Evolutionary conservation across 352 stramenopile genomes (phyloP).

Genomic region (Phytophthora tubulina): DNA sequence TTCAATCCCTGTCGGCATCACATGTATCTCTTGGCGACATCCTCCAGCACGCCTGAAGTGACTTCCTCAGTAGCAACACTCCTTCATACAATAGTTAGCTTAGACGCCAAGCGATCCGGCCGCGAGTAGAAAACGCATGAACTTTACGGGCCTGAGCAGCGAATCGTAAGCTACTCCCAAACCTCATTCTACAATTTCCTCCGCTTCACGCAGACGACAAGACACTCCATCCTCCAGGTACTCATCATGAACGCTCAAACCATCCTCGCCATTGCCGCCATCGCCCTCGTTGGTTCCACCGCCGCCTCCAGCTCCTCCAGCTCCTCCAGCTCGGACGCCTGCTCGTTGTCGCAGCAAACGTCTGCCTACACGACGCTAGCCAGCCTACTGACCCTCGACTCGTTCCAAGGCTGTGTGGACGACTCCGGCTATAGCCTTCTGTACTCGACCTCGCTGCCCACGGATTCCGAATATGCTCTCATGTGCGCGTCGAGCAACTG

Average conservation of each 20-base stretch:
- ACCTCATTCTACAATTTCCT: conserved; percentile 6
- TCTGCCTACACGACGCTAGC: conserved; percentile 37
- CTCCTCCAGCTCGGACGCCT: not conserved
- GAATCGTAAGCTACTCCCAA: not conserved
- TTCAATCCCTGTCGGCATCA: no score
- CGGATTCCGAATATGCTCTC: conserved; percentile 31
- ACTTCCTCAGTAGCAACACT: no score
- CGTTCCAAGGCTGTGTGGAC: conserved; percentile 33
- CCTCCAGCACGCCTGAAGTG: no score
- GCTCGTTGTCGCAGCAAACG: not conserved
- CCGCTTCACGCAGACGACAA: not conserved
- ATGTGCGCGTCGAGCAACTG: conserved; percentile 46
- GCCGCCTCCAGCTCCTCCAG: conserved; percentile 9
- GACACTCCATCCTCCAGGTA: conserved; percentile 14
- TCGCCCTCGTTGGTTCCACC: conserved; percentile 20
- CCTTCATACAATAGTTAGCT: no score
- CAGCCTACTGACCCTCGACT: conserved; percentile 33
- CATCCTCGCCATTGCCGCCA: conserved; percentile 18
- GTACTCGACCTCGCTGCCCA: conserved; percentile 40
- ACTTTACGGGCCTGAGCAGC: no score
- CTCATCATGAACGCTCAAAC: conserved; percentile 32
- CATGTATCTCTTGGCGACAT: no score
- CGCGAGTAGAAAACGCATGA: no score
- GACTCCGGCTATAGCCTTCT: conserved; percentile 47
- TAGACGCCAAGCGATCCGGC: no score